phyloP scores from a whole-genome alignment of 208 protist species.

The Herpetomonas samuelpessoai region DNA sequence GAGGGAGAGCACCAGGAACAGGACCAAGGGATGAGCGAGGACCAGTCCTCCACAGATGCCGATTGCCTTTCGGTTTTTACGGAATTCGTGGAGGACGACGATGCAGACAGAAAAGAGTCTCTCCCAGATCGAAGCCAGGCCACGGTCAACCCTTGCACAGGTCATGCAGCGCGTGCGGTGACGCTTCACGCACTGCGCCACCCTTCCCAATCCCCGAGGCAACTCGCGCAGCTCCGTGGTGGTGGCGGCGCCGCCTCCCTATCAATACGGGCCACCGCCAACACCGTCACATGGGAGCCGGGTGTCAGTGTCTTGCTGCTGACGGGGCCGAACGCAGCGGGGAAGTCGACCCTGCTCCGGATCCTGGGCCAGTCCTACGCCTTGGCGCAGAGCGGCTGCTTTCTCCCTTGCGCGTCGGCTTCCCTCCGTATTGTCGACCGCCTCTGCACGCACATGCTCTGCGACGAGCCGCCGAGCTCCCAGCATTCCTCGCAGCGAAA shows the following conservation, averaged over 20 bases:
- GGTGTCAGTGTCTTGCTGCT: constrained; percentile 65
- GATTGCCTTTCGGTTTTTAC: neutral
- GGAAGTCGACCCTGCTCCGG: constrained; percentile 94
- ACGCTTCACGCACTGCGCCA: neutral
- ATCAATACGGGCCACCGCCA: constrained; percentile 4
- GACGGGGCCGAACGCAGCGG: constrained; percentile 91
- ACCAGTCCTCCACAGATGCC: neutral
- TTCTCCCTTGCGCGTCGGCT: constrained; percentile 69
- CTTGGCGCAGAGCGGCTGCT: constrained; percentile 92
- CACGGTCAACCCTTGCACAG: too few species aligned
- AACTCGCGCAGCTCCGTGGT: constrained; percentile 29
- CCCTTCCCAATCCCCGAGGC: neutral
- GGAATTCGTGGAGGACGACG: neutral
- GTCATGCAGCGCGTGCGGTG: neutral
- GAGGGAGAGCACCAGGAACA: constrained; percentile 18
- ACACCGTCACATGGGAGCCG: constrained; percentile 30
- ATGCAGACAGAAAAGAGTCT: too few species aligned
- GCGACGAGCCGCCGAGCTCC: constrained; percentile 58
- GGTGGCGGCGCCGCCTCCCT: constrained; percentile 13
- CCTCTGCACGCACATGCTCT: constrained; percentile 81
- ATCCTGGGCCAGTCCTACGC: constrained; percentile 87
- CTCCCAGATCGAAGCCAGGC: too few species aligned
- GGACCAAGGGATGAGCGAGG: constrained; percentile 1
- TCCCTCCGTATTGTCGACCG: constrained; percentile 63
- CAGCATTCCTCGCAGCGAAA: constrained; percentile 60